Conservation (phyloP, 2,329 filamentous ascomycete genomes). For the Elsinoe batatas region DNA sequence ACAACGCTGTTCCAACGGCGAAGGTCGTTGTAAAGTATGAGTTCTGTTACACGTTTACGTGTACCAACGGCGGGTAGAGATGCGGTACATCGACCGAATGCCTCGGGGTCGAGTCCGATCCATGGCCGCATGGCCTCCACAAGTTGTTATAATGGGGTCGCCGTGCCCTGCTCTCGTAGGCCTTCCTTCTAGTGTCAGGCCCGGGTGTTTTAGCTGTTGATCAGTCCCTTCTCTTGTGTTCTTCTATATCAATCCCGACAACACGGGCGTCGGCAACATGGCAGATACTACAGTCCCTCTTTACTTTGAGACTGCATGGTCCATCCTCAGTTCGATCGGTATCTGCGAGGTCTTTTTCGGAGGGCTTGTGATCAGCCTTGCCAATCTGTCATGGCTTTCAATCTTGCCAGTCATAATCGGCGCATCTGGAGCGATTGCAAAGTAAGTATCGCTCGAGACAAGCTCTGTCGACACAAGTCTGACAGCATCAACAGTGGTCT, state of each 20-base stretch:
- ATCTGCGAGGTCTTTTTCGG: conserved; percentile 5
- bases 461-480: not conserved
- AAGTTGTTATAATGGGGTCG: not conserved
- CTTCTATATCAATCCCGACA: too few species aligned
- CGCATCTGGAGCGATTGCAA: not conserved
- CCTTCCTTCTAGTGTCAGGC: not conserved
- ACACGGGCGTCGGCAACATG: not conserved
- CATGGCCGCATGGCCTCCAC: not conserved
- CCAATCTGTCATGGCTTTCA: not conserved
- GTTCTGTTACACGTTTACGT: not conserved
- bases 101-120: not conserved
- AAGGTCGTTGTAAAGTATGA: not conserved
- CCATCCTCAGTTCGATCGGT: not conserved
- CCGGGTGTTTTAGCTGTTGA: not conserved
- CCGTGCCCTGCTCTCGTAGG: not conserved
- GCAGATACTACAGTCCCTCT: not conserved
- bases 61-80: not conserved
- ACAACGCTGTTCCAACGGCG: not conserved
- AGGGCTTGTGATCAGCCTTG: not conserved
- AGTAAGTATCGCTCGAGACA: not conserved
- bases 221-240: too few species aligned
- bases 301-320: conserved; percentile 4
- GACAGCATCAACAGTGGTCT: not conserved
- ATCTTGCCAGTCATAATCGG: not conserved
- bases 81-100: not conserved